Conservation (phyloP, 805 yeast species). For the Ogataea populi-albae region DNA sequence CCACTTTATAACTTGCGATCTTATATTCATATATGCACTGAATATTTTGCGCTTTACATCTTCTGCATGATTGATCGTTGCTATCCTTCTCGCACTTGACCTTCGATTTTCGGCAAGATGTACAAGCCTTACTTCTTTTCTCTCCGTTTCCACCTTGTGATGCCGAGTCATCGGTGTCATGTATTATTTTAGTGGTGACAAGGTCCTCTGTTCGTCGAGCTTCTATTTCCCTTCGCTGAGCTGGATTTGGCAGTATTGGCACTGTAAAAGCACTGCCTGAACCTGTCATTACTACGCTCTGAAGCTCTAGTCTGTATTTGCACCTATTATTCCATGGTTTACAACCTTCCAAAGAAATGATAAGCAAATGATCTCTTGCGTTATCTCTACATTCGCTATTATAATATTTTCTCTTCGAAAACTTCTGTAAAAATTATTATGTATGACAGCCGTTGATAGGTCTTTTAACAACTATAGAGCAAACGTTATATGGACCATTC, state of each 20-base stretch:
- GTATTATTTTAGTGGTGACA: conserved; percentile 18
- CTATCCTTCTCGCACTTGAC: conserved; percentile 55
- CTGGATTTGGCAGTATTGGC: conserved; percentile 24
- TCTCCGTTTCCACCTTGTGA: conserved; percentile 3
- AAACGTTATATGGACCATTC: too few species aligned
- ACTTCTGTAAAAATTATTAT: too few species aligned
- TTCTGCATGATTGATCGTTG: conserved; percentile 48
- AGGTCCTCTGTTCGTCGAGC: conserved; percentile 10
- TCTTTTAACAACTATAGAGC: too few species aligned
- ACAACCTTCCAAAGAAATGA: too few species aligned
- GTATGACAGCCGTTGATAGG: too few species aligned
- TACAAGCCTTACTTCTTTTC: conserved; percentile 51
- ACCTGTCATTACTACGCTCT: too few species aligned
- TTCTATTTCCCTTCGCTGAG: conserved; percentile 17
- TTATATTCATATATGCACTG: conserved; percentile 58
- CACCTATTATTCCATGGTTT: too few species aligned
- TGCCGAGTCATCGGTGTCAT: conserved; percentile 8
- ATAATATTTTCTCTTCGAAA: too few species aligned
- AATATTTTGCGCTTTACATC: conserved; percentile 51
- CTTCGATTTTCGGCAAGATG: conserved; percentile 58
- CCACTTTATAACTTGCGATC: conserved; percentile 42
- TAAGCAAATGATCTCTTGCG: too few species aligned
- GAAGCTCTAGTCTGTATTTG: too few species aligned
- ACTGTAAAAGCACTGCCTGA: too few species aligned
- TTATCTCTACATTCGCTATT: too few species aligned